A percentile compares a stretch with the other conserved stretches of the same genome.
Evolutionary conservation across 2,329 filamentous ascomycete species (phyloP).

Genomic region (Colletotrichum sp.): DNA sequence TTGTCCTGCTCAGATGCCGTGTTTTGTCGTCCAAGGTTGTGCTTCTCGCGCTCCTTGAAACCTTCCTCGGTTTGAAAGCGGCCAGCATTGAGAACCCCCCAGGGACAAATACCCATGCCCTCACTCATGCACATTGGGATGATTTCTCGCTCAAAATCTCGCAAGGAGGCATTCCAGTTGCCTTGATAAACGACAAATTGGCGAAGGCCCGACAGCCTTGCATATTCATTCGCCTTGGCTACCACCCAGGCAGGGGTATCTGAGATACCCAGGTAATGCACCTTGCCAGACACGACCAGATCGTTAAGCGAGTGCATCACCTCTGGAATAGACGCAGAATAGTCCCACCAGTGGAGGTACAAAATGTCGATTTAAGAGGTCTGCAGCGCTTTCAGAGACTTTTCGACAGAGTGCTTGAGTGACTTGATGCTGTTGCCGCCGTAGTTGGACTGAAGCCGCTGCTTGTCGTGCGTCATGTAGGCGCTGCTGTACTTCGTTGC

Average conservation of each 20-base stretch:
- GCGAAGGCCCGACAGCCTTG: constrained; percentile 32
- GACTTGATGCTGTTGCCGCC: constrained; percentile 45
- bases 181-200: constrained; percentile 43
- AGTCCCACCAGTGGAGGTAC: constrained; percentile 49
- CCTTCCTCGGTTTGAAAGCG: constrained; percentile 44
- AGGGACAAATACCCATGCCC: constrained; percentile 60
- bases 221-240: constrained; percentile 39
- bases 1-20: background rate
- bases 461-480: constrained; percentile 35
- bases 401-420: constrained; percentile 43
- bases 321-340: constrained; percentile 41
- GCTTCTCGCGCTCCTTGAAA: background rate
- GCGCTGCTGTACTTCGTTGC: constrained; percentile 61
- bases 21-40: background rate
- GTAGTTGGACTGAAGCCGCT: constrained; percentile 34
- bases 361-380: constrained; percentile 47
- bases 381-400: constrained; percentile 47
- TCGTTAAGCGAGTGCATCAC: constrained; percentile 44
- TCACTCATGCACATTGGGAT: constrained; percentile 42
- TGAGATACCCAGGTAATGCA: constrained; percentile 43
- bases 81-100: constrained; percentile 61
- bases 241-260: constrained; percentile 44
- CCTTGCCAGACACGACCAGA: constrained; percentile 42
- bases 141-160: constrained; percentile 43
- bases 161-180: constrained; percentile 33